These are phyloP conservation scores for Eragrostis tef DNA, from an alignment of 202 grass and related monocot species.

Conservation along the genomic window DNA sequence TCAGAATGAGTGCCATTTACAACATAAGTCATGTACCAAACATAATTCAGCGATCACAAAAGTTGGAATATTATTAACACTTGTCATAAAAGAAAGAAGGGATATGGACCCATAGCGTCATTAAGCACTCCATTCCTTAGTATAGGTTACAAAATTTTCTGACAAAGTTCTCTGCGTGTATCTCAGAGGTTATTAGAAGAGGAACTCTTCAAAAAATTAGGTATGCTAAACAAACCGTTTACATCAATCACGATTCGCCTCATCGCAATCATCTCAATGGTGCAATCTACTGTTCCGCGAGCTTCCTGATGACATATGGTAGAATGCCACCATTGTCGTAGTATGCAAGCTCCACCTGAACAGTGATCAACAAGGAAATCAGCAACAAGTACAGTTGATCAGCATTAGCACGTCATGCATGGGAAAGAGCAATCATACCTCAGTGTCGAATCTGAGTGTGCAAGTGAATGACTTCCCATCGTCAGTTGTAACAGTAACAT, in stretches of 20 bases:
- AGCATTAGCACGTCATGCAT: constrained; percentile 1
- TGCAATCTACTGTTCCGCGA: constrained; percentile 57
- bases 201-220: constrained; percentile 43
- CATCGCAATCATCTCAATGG: constrained; percentile 37
- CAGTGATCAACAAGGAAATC: constrained; percentile 15
- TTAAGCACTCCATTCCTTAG: background rate
- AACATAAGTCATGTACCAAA: background rate
- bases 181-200: constrained; percentile 57
- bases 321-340: constrained; percentile 92
- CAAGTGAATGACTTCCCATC: constrained; percentile 80
- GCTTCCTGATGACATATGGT: constrained; percentile 80
- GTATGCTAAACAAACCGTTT: constrained; percentile 53
- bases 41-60: background rate
- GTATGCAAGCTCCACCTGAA: constrained; percentile 94
- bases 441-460: constrained; percentile 85
- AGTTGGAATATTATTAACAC: constrained; percentile 41
- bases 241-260: constrained; percentile 47
- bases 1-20: background rate
- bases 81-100: constrained; percentile 12
- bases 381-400: background rate
- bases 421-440: constrained; percentile 52
- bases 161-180: constrained; percentile 27
- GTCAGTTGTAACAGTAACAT: constrained; percentile 78
- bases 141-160: constrained; percentile 49
- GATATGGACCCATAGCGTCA: constrained; percentile 8